These are phyloP conservation scores for Pseudozyma thailandica DNA, from an alignment of 1,284 basidiomycete species.

Conservation along the genomic window DNA sequence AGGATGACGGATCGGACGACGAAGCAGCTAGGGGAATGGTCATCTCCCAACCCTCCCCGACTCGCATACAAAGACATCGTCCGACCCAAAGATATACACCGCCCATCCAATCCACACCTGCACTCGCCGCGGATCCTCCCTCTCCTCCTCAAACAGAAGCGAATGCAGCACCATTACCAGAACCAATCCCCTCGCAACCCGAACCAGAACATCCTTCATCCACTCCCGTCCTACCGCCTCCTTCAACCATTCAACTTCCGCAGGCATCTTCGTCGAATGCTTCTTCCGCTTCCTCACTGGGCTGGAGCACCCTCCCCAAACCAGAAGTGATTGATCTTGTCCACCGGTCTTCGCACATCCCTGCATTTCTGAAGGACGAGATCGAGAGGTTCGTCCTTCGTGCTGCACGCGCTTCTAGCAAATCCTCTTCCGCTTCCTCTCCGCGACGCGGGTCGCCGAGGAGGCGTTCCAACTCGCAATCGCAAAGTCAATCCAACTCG, in stretches of 20 bases:
- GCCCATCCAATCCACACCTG: conserved; percentile 29
- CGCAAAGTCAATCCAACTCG: conserved; percentile 23
- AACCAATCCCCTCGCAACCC: conserved; percentile 28
- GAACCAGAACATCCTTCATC: conserved; percentile 8
- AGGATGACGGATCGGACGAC: not conserved
- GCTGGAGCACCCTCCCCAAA: conserved; percentile 30
- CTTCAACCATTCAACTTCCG: not conserved
- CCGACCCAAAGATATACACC: too few relatives aligned
- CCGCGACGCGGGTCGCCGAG: not conserved
- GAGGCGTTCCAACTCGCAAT: not conserved
- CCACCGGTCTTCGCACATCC: conserved; percentile 33
- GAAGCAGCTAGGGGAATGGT: not conserved
- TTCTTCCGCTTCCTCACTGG: conserved; percentile 10
- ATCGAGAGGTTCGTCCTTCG: conserved; percentile 38
- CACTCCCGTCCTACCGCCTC: conserved; percentile 17
- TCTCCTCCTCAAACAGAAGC: not conserved
- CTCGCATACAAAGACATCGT: not conserved
- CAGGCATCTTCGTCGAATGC: not conserved
- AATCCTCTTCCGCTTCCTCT: not conserved
- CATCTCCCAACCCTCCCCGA: conserved; percentile 10
- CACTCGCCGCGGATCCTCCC: conserved; percentile 6
- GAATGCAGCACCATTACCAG: conserved; percentile 1
- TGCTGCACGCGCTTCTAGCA: conserved; percentile 14
- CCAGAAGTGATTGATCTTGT: conserved; percentile 28
- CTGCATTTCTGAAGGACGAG: conserved; percentile 36